Percentiles rank a stretch among this genome's conserved stretches.
These are phyloP conservation scores for Cyberlindnera saturnus DNA, from an alignment of 805 yeast species.

Conservation along the genomic window DNA sequence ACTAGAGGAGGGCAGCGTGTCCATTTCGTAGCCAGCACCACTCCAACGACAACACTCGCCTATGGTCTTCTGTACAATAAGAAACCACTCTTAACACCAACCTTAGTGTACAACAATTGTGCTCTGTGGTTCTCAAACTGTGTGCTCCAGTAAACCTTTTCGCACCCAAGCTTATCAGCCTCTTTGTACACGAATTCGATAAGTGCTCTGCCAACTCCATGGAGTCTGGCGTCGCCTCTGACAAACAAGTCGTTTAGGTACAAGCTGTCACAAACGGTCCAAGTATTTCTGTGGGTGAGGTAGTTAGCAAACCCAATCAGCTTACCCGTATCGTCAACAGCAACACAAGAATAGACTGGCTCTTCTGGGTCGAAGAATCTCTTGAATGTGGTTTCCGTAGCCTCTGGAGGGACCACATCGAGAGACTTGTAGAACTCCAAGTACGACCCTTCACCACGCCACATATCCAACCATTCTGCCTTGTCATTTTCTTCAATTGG, in stretches of 20 bases:
- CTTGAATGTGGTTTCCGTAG: slow-evolving; percentile 1
- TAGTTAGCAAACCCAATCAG: slow-evolving; percentile 2
- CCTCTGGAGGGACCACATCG: slow-evolving; percentile 1
- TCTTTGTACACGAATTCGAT: slow-evolving; percentile 1
- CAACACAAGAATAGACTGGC: slow-evolving; percentile 1
- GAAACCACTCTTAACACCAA: slow-evolving; percentile 3
- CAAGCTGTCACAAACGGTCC: slow-evolving; percentile 1
- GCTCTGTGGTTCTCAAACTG: slow-evolving; percentile 4
- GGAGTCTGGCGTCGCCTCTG: slow-evolving; percentile 1
- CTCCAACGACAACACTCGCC: no score
- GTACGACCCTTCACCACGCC: slow-evolving; percentile 1
- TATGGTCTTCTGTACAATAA: slow-evolving; percentile 1
- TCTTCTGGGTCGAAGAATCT: slow-evolving; percentile 1
- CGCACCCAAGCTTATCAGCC: slow-evolving; percentile 1
- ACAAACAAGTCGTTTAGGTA: slow-evolving; percentile 2
- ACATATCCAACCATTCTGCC: slow-evolving; percentile 1
- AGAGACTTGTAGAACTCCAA: slow-evolving; percentile 1
- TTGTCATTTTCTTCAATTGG: slow-evolving; percentile 1
- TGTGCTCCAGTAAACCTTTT: not conserved
- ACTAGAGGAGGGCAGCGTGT: no score
- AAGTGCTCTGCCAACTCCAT: slow-evolving; percentile 2
- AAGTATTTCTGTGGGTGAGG: slow-evolving; percentile 2
- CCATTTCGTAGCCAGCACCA: no score
- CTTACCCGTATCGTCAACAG: slow-evolving; percentile 1
- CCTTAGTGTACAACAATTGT: slow-evolving; percentile 1